Evolutionary conservation across 768 basidiomycete genomes (phyloP), one percentile per base, ranked within the genome.

Genomic region (Kwoniella mangroviensis): DNA sequence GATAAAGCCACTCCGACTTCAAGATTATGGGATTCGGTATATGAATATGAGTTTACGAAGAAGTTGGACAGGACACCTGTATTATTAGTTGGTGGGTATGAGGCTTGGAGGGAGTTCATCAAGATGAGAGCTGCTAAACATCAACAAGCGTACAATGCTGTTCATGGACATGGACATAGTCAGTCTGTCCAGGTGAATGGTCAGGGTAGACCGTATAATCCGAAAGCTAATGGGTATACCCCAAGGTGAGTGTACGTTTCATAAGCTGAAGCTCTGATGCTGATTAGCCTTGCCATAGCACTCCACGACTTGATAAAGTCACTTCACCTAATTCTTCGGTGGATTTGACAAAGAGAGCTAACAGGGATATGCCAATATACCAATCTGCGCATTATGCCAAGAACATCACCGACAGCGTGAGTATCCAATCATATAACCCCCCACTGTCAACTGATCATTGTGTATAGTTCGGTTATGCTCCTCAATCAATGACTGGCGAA

Each of bases 21-120:
- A 1, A 79, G 85, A 21, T 86, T 95, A 24, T 85, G 89, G 64
- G 85, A 87, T 11, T 87, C 90, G 2, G 91, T 97, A 53, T 90
- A 87, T 81, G 91, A 91, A 75, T 85, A 85, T 26, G 90, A 90
- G 15, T 92, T 92, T 78, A 84, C 69, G 19, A 83, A 87, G 76
- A 91, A 90, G 79, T 85, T 90, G 67, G 77, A 83, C 66, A 85
- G 91, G 54, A 87, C 88, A 74, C 95, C 96, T 0, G 88, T 94
- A 82, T 83, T 97, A 72, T 87, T 98, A 26, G 85, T 90, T 4
- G 96, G 95, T 3, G 96, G 96, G 1, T 85, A 93, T 57, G 87
- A 90, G 58, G 92, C 89, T 3, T 98, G 94, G 94, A 88, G 87
- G 77, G 84, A 79, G 52, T 81, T 84, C 49, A 76, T 91, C 58